Base-by-base conservation (phyloP, 129 eudicot species). In the Heracleum sosnowskyi region DNA sequence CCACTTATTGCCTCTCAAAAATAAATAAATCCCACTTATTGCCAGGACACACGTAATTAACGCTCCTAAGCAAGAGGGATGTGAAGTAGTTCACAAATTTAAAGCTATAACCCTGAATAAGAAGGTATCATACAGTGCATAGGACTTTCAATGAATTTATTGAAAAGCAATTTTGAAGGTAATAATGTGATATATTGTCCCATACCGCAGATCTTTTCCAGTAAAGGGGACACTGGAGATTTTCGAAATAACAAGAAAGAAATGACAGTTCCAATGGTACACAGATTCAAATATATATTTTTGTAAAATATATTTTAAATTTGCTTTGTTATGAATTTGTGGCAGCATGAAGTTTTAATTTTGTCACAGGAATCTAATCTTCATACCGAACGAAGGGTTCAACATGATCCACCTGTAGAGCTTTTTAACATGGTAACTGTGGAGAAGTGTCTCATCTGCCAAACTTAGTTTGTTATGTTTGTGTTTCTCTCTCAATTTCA, bases 151-250 rank as follows among this genome's bases (percentile, higher is more conserved):
- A 20, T 8, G 39, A 66, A 39, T 0, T 37, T 47, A 0, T 71
- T 11, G 12, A 37, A 5, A 37, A 22, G 22, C 5, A n/a, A 46
- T 36, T 71, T 37, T 7, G 13, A 64, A 77, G 40, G 51, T 78
- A 9, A n/a, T n/a, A n/a, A n/a, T n/a, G n/a, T n/a, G n/a, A 76
- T 33, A 35, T 78, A 74, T 36, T 73, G 33, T 71, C 74, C 46
- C 64, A 60, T 4, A 75, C 80, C 81, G 88, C 87, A 94, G 97
- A 91, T 89, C 76, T 80, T 88, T 77, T 81, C 96, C 47, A 91
- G 98, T 82, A 94, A 87, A 86, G 96, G 90, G 18, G 97, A 90
- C 75, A 29, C 87, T 71, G 96, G 98, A 74, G 89, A 90, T 76
- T 90, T 80, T 57, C 82, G 92, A 80, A 94, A 90, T 85, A 91